Base-by-base conservation (phyloP, 805 yeast species). In the Ogataea dorogensis region DNA sequence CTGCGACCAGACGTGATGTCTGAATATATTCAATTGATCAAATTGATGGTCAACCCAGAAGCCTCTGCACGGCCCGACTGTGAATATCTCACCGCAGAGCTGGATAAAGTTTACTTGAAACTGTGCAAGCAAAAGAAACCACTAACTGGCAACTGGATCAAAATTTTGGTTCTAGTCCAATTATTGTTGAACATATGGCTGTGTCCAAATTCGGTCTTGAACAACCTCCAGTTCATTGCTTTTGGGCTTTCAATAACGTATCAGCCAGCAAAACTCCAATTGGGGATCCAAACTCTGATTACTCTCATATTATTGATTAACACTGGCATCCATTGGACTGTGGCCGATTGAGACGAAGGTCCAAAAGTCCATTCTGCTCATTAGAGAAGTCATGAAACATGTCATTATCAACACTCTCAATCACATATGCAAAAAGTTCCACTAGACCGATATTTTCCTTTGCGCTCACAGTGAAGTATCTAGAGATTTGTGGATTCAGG, bases 401-500 rank as follows among this genome's bases (percentile, higher is more conserved):
- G 10, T 50, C 22, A 2, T 54, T 61, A 24, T 54, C 58, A 4
- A 63, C 50, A 24, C 46, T 46, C 12, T 51, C 51, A 5, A 57
- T 50, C 4, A 63, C 50, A 24, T 49, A 49, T 24, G 51, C 58
- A 50, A 75, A 76, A 18, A 75, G 43, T 21, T 69, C 65, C 0
- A 47, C 49, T 1, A 87, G 73, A 18, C 85, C 85, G 26, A 67
- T 67, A 7, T 89, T 89, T 2, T 75, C 65, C 56, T 81, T 84
- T 2, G 95, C 89, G 43, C 89, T 79, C 1, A 87, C 79, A 40
- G 66, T 41, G 34, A 62, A 63, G 13, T 43, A 54, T n/a, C 33
- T 41, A 4, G 31, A 24, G 11, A 47, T 35, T 35, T 54, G 33
- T 28, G 42, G 16, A 55, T 46, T 24, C 22, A 41, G 18, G 29